Evolutionary conservation across 2,329 filamentous ascomycete species (phyloP).

Genomic region (Talaromyces atroroseus): DNA sequence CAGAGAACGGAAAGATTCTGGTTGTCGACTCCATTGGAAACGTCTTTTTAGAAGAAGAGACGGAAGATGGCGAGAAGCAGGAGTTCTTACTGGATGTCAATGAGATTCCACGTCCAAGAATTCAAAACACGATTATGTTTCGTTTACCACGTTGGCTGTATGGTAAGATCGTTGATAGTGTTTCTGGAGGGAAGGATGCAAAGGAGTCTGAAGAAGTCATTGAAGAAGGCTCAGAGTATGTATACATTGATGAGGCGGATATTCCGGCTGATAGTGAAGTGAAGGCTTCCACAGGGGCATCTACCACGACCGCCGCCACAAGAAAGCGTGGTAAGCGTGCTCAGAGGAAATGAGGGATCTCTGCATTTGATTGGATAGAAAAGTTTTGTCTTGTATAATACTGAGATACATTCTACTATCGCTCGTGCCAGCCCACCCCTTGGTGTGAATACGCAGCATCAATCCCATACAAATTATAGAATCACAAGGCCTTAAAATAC

Average conservation of each 20-base stretch:
- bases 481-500: not conserved
- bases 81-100: conserved; percentile 87
- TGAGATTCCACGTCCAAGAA: conserved; percentile 69
- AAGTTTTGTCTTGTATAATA: not conserved
- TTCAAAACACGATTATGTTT: conserved; percentile 77
- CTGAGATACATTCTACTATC: not conserved
- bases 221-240: conserved; percentile 5
- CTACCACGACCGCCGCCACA: not conserved
- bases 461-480: not conserved
- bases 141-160: conserved; percentile 72
- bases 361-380: not conserved
- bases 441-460: too few species aligned
- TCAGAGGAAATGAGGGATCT: not conserved
- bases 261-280: not conserved
- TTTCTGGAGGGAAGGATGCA: not conserved
- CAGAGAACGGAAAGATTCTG: conserved; percentile 91
- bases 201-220: not conserved
- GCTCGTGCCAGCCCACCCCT: not conserved
- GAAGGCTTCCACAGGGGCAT: not conserved
- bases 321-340: conserved; percentile 12
- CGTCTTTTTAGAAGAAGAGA: conserved; percentile 89
- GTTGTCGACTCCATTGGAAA: conserved; percentile 89
- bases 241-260: not conserved
- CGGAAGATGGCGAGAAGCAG: conserved; percentile 74
- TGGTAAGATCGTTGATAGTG: conserved; percentile 35